Evolutionary conservation across 2,329 filamentous ascomycete genomes (phyloP), one percentile per base, ranked within the genome.

Genomic region (Xylariaceae sp.): DNA sequence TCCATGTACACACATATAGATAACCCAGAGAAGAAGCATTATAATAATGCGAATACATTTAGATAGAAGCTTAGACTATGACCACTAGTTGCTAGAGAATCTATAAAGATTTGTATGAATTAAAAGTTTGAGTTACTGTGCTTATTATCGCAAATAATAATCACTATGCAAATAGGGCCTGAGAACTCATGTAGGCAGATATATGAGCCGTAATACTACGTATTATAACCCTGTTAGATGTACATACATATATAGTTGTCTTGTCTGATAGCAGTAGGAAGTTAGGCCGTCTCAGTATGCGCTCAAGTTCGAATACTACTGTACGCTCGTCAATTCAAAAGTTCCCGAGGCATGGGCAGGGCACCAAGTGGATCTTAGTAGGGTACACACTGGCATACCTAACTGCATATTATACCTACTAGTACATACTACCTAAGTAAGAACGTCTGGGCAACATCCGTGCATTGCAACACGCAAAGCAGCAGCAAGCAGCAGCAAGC

Each of bases 1-100:
- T 52, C 57, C 48, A 60, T 61, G 56, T 10, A n/a, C 26, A 29
- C 10, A 10, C 56, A 54, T 49, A 37, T 37, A 37, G 9, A 10
- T 12, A 37, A 37, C 3, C 32, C 32, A 16, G 6, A 10, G 32
- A 37, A 16, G 6, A 16, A 12, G 14, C 32, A 37, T 37, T 16
- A 37, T 16, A 37, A 37, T 12, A 4, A 26, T 26, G 9, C 23
- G 23, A 26, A 26, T 26, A 26, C 23, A n/a, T 26, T 4, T 26
- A 26, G 23, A n/a, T 26, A 26, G 23, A 26, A 26, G 23, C 4
- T 26, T 9, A 26, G 23, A 26, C 23, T 26, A 26, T 26, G 9
- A 26, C 23, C 9, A 26, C 4, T 26, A 9, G 23, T 26, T 26
- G 9, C 23, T 26, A 9, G 23, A 26, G 4, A 26, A 26, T 26